phyloP scores from a whole-genome alignment of 2,329 filamentous ascomycete species.

The Diplocarpon mali region DNA sequence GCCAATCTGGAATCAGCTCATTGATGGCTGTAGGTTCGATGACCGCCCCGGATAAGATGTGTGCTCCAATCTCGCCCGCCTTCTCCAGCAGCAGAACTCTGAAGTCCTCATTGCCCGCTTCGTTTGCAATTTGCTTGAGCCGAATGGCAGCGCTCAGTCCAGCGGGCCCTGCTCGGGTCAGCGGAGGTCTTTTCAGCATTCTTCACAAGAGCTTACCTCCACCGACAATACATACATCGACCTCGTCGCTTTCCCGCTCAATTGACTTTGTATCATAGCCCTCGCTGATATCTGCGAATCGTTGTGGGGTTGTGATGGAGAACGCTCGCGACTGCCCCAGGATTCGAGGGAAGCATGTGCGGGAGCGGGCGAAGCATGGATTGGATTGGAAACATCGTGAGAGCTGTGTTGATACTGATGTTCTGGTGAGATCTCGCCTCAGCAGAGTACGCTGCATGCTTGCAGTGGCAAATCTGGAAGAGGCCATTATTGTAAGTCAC shows the following conservation, averaged over 20 bases:
- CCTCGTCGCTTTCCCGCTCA: slow-evolving; percentile 83
- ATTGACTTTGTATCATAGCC: slow-evolving; percentile 55
- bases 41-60: slow-evolving; percentile 92
- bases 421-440: slow-evolving; percentile 11
- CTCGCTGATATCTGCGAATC: slow-evolving; percentile 37
- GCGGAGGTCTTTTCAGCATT: slow-evolving; percentile 1
- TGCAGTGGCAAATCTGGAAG: slow-evolving; percentile 20
- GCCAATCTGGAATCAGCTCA: slow-evolving; percentile 90
- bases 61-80: slow-evolving; percentile 85
- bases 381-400: slow-evolving; percentile 12
- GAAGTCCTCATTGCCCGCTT: slow-evolving; percentile 92
- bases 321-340: slow-evolving; percentile 30
- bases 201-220: slow-evolving; percentile 44
- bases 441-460: slow-evolving; percentile 20
- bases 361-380: slow-evolving; percentile 15
- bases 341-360: slow-evolving; percentile 8
- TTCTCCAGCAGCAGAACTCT: slow-evolving; percentile 89
- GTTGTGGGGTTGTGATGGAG: slow-evolving; percentile 32
- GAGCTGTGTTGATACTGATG: slow-evolving; percentile 14
- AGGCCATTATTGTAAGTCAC: slow-evolving; percentile 23
- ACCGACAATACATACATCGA: slow-evolving; percentile 94
- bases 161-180: slow-evolving; percentile 53
- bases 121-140: slow-evolving; percentile 89
- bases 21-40: slow-evolving; percentile 81
- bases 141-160: slow-evolving; percentile 88